Conservation (phyloP, 257 asterid genomes). For the Gentiana dahurica region DNA sequence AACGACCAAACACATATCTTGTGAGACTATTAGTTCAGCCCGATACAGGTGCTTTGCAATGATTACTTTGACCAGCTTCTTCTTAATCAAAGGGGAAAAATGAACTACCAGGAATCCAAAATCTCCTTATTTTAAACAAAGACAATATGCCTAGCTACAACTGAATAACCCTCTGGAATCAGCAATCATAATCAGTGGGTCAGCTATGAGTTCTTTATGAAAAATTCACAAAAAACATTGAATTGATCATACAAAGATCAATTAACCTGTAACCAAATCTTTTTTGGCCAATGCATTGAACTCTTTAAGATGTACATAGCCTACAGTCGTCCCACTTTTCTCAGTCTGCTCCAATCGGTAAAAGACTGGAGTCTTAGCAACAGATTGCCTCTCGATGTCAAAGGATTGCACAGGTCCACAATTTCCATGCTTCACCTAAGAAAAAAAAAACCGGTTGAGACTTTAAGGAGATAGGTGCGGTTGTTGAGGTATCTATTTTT, state of each 20-base stretch:
- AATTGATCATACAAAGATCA: neutral
- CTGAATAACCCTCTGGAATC: neutral
- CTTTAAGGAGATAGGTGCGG: neutral
- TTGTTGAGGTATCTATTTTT: neutral
- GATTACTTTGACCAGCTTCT: too few relatives aligned
- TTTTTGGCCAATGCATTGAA: constrained; percentile 97
- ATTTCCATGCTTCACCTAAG: constrained; percentile 87
- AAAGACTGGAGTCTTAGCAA: constrained; percentile 87
- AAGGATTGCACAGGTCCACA: constrained; percentile 84
- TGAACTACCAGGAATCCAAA: too few relatives aligned
- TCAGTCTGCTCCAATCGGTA: constrained; percentile 72
- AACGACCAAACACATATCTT: too few relatives aligned
- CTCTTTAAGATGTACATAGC: constrained; percentile 94
- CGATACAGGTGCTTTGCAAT: too few relatives aligned
- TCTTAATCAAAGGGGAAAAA: too few relatives aligned
- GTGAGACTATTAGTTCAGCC: too few relatives aligned
- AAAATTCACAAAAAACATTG: neutral
- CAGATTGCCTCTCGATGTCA: constrained; percentile 76
- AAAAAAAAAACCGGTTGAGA: constrained; percentile 16
- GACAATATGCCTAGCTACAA: neutral
- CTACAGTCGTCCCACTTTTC: constrained; percentile 49
- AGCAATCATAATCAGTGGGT: neutral
- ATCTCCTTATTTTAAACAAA: too few relatives aligned
- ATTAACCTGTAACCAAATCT: constrained; percentile 79
- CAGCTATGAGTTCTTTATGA: neutral